Base-by-base conservation (phyloP, 768 basidiomycete genomes). In the Amanita inopinata region DNA sequence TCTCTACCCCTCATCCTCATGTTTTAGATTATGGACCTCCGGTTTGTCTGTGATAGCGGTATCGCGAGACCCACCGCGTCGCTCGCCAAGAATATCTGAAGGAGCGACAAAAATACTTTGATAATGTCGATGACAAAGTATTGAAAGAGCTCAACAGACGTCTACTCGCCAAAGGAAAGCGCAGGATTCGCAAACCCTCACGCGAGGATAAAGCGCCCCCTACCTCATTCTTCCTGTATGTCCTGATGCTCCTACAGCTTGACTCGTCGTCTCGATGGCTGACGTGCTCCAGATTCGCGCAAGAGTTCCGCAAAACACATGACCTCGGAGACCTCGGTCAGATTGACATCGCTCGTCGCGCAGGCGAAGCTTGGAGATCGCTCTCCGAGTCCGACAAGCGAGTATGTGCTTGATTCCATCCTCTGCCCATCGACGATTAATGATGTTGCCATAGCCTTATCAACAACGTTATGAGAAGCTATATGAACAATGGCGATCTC, bases 31-130 rank as follows among this genome's bases (percentile, higher is more conserved):
- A 20, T 33, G 14, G 23, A 15, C 17, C 17, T 4, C 4, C 22
- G n/a, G 6, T 20, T 6, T 20, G n/a, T n/a, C n/a, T 28, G 27
- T 17, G 3, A n/a, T 17, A 50, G 42, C 40, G 53, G 20, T 64
- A 51, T 24, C 40, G 48, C 32, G 57, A 62, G 22, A 52, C 51
- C 5, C 33, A 15, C 31, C 20, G 22, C 4, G 28, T 9, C 5
- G 30, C n/a, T 11, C 23, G 11, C 10, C 36, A 30, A 23, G 42
- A 41, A 38, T 27, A 47, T 19, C 15, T 18, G 6, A 33, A 34
- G 22, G 37, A 38, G 12, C 35, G n/a, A 15, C 30, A 43, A 1
- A 43, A 54, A 38, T 57, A 51, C 51, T 32, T 47, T 11, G 33
- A 49, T 0, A 45, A 43, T 8, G 33, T 51, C 14, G 53, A 54